Percentiles rank a stretch among this genome's conserved stretches.
These are phyloP conservation scores for Ulmus americana DNA, from an alignment of 331 rosid species.

Conservation along the genomic window DNA sequence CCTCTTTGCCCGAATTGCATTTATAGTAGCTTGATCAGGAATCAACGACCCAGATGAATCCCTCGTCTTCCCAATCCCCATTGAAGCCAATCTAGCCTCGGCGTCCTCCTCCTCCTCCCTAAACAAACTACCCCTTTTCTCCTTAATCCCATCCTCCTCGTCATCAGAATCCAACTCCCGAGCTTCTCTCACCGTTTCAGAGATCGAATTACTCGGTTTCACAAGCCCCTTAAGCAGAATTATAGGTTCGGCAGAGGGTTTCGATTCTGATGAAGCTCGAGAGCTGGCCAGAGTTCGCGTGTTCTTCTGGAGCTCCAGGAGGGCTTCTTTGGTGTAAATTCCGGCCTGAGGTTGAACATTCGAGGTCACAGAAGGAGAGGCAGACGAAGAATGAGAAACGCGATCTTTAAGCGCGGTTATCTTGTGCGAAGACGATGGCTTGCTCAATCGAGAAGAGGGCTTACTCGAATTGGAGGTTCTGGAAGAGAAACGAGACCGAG, in stretches of 20 bases:
- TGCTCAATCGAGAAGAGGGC: conserved; percentile 38
- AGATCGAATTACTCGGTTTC: conserved; percentile 33
- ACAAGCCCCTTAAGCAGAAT: conserved; percentile 59
- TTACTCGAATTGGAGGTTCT: conserved; percentile 30
- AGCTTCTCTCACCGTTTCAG: conserved; percentile 21
- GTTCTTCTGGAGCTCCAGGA: conserved; percentile 86
- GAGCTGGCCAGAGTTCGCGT: conserved; percentile 73
- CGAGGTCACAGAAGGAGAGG: conserved; percentile 45
- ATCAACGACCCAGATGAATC: conserved; percentile 35
- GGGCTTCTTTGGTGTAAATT: conserved; percentile 80
- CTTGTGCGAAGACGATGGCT: conserved; percentile 64
- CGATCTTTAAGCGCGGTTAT: conserved; percentile 61
- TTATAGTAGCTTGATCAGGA: conserved; percentile 64
- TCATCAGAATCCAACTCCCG: conserved; percentile 38
- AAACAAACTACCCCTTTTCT: conserved; percentile 13
- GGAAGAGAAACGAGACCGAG: conserved; percentile 40
- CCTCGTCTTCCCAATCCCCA: conserved; percentile 45
- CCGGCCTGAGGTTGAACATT: conserved; percentile 93
- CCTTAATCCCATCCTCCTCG: conserved; percentile 22
- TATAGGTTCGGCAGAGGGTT: conserved; percentile 56
- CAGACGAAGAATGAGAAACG: conserved; percentile 39
- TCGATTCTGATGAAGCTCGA: conserved; percentile 41
- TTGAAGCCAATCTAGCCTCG: conserved; percentile 43
- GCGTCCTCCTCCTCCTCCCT: conserved; percentile 34
- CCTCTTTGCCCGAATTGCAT: conserved; percentile 70